Evolutionary conservation across 768 basidiomycete genomes (phyloP), one percentile per base, ranked within the genome.

Genomic region (Trametes meyenii): DNA sequence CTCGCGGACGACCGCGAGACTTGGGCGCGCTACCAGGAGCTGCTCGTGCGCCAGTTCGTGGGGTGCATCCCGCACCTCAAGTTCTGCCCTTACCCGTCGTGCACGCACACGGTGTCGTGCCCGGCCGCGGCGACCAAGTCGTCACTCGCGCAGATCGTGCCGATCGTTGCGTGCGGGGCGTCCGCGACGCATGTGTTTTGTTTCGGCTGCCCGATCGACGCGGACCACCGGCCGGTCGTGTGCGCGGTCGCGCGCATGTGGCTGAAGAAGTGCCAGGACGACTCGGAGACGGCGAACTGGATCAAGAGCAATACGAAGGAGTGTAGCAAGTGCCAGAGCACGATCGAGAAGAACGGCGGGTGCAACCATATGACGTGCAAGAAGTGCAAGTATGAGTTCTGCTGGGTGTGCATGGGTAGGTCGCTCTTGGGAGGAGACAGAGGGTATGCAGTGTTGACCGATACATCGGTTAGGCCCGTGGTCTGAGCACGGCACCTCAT

Each of bases 311-410:
- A 99, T 73, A 99, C 97, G 43, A 98, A 99, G 80, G 97, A 99
- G 75, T 99, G 97, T 73, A 81, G 86, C 19, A 89, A 94, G 72
- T 99, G 97, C 73, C 89, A 94, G 73, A 94, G 94, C 69, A 98
- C 97, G 55, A 99, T 99, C 60, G 97, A 99, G 84, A 99, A 99
- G 89, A 98, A 98, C 66, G 97, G 97, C 10, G 97, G 97, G 13
- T 99, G 97, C 94, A 98, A 99, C 81, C 97, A 99, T 75, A 99
- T 99, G 96, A 98, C 96, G 19, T 98, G 97, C 81, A 96, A 97
- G 83, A 98, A 98, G 78, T 98, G 97, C 83, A 96, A 94, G 71
- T 86, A 94, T 67, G 93, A 94, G 79, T 99, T 98, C 75, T 99
- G 97, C 74, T 99, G 97, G 97, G 96, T 99, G 42, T 99, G 97